These are phyloP conservation scores for Fusarium sp. DNA, from an alignment of 2,329 filamentous ascomycete species.

Conservation along the genomic window DNA sequence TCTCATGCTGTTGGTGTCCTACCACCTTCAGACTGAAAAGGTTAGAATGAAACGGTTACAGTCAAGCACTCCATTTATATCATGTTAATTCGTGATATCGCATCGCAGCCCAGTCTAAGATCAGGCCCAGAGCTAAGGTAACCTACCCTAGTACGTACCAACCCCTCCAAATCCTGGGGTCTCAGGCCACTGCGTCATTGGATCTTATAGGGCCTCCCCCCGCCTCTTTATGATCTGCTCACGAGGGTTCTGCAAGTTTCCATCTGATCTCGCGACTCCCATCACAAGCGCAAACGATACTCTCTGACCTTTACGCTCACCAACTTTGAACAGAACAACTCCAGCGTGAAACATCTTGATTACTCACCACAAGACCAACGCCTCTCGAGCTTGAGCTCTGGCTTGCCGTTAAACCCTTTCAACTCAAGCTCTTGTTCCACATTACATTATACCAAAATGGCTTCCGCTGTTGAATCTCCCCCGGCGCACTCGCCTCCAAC, in stretches of 20 bases:
- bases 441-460: constrained; percentile 51
- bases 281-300: constrained; percentile 37
- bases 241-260: constrained; percentile 38
- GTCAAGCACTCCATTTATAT: not conserved
- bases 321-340: too few species aligned
- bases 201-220: constrained; percentile 30
- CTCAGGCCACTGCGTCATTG: constrained; percentile 43
- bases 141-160: constrained; percentile 29
- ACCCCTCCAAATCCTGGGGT: constrained; percentile 30
- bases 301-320: not conserved
- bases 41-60: constrained; percentile 1
- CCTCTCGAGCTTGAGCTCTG: constrained; percentile 19
- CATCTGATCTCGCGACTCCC: constrained; percentile 34
- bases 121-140: not conserved
- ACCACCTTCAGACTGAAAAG: not conserved
- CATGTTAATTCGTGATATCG: not conserved
- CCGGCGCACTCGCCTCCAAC: constrained; percentile 57
- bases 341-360: not conserved
- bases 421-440: constrained; percentile 16
- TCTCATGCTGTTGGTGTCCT: constrained; percentile 17
- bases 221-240: constrained; percentile 40
- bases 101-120: not conserved
- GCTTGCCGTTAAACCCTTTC: constrained; percentile 31
- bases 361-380: constrained; percentile 19
- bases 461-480: constrained; percentile 53